phyloP scores from a whole-genome alignment of 345 rosid genomes.

The Eutrema heterophyllum region DNA sequence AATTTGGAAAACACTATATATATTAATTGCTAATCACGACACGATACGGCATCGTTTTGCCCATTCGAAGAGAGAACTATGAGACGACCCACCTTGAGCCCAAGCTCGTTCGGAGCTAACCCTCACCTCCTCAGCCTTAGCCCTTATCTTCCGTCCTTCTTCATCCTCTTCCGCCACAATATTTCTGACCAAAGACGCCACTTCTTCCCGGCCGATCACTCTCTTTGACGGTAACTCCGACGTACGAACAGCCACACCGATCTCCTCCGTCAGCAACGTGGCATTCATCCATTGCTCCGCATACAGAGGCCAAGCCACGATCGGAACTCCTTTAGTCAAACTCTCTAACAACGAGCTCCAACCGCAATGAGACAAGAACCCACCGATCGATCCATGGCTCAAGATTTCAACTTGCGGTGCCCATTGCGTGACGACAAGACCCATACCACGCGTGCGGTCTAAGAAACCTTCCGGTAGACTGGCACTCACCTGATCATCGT shows the following conservation, averaged over 20 bases:
- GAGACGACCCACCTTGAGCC: constrained; percentile 43
- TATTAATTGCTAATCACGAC: background rate
- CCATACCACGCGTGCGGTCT: constrained; percentile 31
- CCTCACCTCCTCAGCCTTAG: constrained; percentile 29
- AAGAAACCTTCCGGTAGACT: constrained; percentile 59
- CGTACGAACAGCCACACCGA: constrained; percentile 42
- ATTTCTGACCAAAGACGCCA: constrained; percentile 37
- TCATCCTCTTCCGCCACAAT: constrained; percentile 33
- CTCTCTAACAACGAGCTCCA: constrained; percentile 69
- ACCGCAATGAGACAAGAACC: constrained; percentile 70
- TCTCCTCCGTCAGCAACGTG: constrained; percentile 37
- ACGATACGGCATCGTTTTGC: constrained; percentile 27
- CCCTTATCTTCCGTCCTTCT: constrained; percentile 32
- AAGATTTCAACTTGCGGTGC: constrained; percentile 57
- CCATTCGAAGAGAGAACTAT: constrained; percentile 22
- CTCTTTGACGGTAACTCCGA: background rate
- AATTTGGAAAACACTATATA: background rate
- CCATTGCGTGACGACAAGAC: constrained; percentile 51
- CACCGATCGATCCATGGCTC: constrained; percentile 53
- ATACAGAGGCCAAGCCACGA: constrained; percentile 67
- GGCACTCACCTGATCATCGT: background rate
- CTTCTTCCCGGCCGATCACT: constrained; percentile 41
- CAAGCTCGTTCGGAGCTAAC: constrained; percentile 32
- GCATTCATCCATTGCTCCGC: constrained; percentile 78
- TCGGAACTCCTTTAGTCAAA: constrained; percentile 50